These are phyloP conservation scores for Mycosphaerella arachidis DNA, from an alignment of 2,329 filamentous ascomycete genomes.

Conservation along the genomic window DNA sequence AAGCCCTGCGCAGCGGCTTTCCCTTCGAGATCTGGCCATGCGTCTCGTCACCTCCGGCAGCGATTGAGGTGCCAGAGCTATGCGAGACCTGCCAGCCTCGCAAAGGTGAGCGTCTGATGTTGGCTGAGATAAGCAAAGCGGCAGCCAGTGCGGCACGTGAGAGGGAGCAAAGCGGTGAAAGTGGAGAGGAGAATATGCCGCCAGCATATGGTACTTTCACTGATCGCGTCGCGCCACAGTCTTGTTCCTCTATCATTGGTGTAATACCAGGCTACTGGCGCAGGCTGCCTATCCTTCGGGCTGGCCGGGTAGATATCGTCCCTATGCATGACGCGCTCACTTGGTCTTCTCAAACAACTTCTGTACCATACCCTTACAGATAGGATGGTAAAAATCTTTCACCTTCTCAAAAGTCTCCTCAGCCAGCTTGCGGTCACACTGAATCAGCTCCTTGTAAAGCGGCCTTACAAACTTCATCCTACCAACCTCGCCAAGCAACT, in stretches of 20 bases:
- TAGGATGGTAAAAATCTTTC: conserved; percentile 91
- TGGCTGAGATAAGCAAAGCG: background rate
- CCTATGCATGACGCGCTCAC: background rate
- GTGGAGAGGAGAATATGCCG: background rate
- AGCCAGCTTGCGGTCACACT: conserved; percentile 69
- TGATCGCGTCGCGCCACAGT: background rate
- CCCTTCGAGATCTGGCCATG: background rate
- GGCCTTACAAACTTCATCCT: conserved; percentile 97
- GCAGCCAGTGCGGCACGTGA: background rate
- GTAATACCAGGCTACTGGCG: background rate
- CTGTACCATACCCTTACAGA: conserved; percentile 78
- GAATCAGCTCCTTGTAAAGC: conserved; percentile 70
- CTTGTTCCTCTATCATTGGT: background rate
- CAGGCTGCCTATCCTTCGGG: background rate
- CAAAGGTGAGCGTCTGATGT: background rate
- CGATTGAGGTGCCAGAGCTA: background rate
- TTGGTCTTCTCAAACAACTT: conserved; percentile 49
- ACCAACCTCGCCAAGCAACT: conserved; percentile 75
- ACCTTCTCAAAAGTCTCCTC: conserved; percentile 80
- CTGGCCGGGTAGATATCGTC: background rate
- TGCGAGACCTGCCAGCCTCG: background rate
- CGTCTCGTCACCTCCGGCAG: background rate
- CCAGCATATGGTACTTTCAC: background rate
- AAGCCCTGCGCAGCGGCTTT: background rate
- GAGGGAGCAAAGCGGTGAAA: background rate